Percentiles rank a stretch among this genome's conserved stretches.
Conservation (phyloP, 768 basidiomycete species). For the Lactarius akahatsu region DNA sequence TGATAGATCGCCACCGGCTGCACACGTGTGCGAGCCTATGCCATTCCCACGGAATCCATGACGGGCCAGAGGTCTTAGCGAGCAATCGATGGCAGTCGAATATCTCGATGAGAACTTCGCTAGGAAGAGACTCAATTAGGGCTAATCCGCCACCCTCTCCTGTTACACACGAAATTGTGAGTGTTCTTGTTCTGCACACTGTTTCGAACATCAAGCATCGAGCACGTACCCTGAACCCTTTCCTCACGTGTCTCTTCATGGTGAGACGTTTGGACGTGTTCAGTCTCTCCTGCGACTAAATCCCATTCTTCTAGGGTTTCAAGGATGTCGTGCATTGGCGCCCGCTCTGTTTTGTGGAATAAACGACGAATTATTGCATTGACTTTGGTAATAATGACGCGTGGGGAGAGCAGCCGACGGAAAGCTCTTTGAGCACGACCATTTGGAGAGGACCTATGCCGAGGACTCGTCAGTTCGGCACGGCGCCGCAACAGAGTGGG, state of each 20-base stretch:
- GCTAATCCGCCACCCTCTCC: not conserved
- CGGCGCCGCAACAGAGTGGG: not conserved
- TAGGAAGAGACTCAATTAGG: slow-evolving; percentile 5
- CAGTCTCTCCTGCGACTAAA: not conserved
- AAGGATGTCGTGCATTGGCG: not conserved
- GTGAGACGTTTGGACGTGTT: not conserved
- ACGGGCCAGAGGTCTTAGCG: not conserved
- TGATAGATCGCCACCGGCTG: slow-evolving; percentile 8
- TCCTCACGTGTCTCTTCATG: not conserved
- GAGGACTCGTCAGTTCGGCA: not conserved
- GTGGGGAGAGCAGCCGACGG: not conserved
- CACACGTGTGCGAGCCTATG: slow-evolving; percentile 18
- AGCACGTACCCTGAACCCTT: not conserved
- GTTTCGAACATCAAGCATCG: not conserved
- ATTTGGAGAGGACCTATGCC: not conserved
- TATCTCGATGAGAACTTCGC: slow-evolving; percentile 17
- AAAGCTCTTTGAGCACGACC: not conserved
- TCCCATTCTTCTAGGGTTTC: not conserved
- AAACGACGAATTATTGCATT: not conserved
- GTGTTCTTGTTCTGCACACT: no score
- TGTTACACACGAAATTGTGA: not conserved
- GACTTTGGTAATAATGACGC: not conserved
- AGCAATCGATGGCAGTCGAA: slow-evolving; percentile 6
- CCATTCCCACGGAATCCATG: slow-evolving; percentile 13
- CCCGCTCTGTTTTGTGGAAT: not conserved